Conservation (phyloP, 441 rosid genomes). For the Erodium trifolium region DNA sequence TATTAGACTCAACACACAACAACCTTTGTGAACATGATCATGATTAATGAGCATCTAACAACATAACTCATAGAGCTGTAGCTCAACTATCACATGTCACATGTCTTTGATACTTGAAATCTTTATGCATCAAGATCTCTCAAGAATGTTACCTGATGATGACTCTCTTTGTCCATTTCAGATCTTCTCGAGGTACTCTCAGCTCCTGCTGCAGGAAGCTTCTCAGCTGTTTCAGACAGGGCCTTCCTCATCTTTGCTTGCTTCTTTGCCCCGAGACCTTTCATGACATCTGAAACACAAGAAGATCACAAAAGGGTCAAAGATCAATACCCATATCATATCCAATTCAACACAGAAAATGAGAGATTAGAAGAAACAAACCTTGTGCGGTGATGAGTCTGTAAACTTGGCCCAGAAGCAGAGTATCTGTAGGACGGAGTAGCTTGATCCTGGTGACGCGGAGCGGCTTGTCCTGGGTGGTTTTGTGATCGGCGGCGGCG, state of each 20-base stretch:
- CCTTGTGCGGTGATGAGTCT: conserved; percentile 80
- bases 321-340: background rate
- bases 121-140: too few relatives aligned
- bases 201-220: background rate
- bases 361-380: conserved; percentile 12
- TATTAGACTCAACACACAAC: background rate
- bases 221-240: conserved; percentile 27
- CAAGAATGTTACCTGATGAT: conserved; percentile 2
- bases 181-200: conserved; percentile 25
- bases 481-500: background rate
- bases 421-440: conserved; percentile 73
- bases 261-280: conserved; percentile 63
- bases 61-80: too few relatives aligned
- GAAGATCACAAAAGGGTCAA: background rate
- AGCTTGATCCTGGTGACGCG: conserved; percentile 81
- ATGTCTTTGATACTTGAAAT: too few relatives aligned
- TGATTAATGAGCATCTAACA: too few relatives aligned
- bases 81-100: background rate
- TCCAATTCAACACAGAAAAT: background rate
- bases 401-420: conserved; percentile 70
- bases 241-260: conserved; percentile 47
- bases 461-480: conserved; percentile 27
- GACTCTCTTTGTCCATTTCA: conserved; percentile 30
- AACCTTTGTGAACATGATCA: background rate
- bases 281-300: conserved; percentile 55